phyloP scores from a whole-genome alignment of 129 eudicot species.

The Artemisia annua region DNA sequence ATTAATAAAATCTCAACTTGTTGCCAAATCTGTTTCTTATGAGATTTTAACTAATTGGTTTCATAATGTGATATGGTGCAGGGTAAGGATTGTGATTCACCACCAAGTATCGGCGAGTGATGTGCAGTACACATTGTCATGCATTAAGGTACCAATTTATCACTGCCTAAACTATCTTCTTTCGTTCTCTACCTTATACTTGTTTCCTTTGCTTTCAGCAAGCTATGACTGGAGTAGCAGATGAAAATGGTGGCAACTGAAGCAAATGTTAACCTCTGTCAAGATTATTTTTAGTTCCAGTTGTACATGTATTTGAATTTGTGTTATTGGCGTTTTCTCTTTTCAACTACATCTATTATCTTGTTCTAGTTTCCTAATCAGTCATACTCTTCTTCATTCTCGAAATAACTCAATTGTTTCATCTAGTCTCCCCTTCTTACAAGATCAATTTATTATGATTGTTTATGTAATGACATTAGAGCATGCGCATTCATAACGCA shows the following conservation, averaged over 20 bases:
- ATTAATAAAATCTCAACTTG: neutral
- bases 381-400: no score
- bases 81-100: constrained; percentile 81
- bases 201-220: constrained; percentile 36
- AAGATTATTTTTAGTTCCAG: constrained; percentile 22
- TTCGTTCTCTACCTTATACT: neutral
- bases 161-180: neutral
- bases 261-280: neutral
- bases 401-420: no score
- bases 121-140: constrained; percentile 68
- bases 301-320: neutral
- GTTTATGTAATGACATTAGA: no score
- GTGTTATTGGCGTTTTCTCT: no score
- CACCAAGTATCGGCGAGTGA: constrained; percentile 87
- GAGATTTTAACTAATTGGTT: no score
- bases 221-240: constrained; percentile 45
- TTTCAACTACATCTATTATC: no score
- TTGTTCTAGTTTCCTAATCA: no score
- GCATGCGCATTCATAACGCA: no score
- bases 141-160: constrained; percentile 62
- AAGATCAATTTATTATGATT: no score
- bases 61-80: constrained; percentile 16
- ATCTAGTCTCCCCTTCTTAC: no score
- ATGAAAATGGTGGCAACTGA: constrained; percentile 42
- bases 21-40: no score